Evolutionary conservation across 179 eudicot genomes (phyloP).

Genomic region (Amaranthus tricolor): DNA sequence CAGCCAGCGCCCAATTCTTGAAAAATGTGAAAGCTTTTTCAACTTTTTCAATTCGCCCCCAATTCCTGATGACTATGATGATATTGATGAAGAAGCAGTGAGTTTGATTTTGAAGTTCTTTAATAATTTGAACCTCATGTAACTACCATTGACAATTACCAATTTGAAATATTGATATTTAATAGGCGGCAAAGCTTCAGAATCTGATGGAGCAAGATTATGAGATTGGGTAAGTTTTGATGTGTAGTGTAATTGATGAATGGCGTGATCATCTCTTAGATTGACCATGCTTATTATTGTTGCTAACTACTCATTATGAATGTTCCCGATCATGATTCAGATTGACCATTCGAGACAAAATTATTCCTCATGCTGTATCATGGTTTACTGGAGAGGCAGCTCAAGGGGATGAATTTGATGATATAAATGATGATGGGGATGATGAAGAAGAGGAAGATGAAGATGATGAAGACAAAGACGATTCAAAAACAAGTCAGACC

Average conservation of each 20-base stretch:
- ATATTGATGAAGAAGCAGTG: slow-evolving; percentile 77
- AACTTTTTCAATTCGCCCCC: slow-evolving; percentile 82
- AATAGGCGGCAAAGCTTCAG: slow-evolving; percentile 94
- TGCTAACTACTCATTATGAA: background rate
- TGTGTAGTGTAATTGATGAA: background rate
- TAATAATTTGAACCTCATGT: background rate
- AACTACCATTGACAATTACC: background rate
- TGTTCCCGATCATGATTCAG: slow-evolving; percentile 35
- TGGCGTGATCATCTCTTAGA: background rate
- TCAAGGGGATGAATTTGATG: slow-evolving; percentile 67
- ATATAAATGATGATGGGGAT: slow-evolving; percentile 55
- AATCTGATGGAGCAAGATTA: slow-evolving; percentile 87
- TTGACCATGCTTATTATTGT: background rate
- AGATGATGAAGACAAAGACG: slow-evolving; percentile 50
- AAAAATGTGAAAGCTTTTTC: slow-evolving; percentile 81
- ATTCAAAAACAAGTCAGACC: too few species aligned
- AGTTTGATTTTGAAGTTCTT: slow-evolving; percentile 19
- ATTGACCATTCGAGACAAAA: slow-evolving; percentile 80
- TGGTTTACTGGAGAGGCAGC: slow-evolving; percentile 98
- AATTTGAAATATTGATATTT: slow-evolving; percentile 12
- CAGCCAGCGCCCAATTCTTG: too few species aligned
- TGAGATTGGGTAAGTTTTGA: slow-evolving; percentile 71
- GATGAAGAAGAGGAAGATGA: slow-evolving; percentile 54
- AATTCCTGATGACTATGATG: slow-evolving; percentile 73
- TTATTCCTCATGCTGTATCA: slow-evolving; percentile 90